A percentile compares a stretch with the other conserved stretches of the same genome.
phyloP scores from a whole-genome alignment of 768 basidiomycete genomes.

The Hypsizygus marmoreus region DNA sequence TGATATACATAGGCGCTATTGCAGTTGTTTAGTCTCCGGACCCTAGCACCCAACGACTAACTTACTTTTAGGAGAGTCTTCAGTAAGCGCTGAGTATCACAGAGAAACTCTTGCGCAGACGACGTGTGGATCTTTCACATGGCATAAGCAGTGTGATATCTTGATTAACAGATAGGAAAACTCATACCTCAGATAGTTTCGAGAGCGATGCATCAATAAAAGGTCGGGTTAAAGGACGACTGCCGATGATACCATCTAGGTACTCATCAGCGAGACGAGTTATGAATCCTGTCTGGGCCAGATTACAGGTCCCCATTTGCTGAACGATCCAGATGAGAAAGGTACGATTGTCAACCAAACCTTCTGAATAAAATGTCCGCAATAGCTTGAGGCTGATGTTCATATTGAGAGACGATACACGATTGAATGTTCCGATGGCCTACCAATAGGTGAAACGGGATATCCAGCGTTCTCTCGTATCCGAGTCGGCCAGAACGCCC shows the following conservation, averaged over 20 bases:
- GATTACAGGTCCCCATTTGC: conserved; percentile 74
- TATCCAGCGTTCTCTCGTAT: conserved; percentile 75
- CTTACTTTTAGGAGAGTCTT: conserved; percentile 62
- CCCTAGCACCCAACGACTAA: not conserved
- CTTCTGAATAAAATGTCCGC: conserved; percentile 77
- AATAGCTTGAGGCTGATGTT: conserved; percentile 62
- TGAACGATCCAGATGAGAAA: conserved; percentile 81
- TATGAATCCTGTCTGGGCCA: conserved; percentile 80
- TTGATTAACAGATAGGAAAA: not conserved
- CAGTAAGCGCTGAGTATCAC: conserved; percentile 53
- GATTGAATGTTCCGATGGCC: conserved; percentile 12
- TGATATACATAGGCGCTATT: conserved; percentile 68
- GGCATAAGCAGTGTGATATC: not conserved
- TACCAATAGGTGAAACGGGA: conserved; percentile 81
- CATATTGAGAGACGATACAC: not conserved
- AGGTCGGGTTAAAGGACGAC: conserved; percentile 68
- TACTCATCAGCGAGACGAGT: conserved; percentile 80
- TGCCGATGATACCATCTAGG: conserved; percentile 64
- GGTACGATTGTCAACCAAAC: conserved; percentile 75
- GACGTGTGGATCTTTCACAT: conserved; percentile 51
- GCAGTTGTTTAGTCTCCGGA: conserved; percentile 10
- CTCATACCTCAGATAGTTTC: conserved; percentile 64
- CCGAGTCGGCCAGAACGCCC: conserved; percentile 71
- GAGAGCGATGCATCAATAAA: conserved; percentile 71
- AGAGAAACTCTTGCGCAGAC: conserved; percentile 56